Evolutionary conservation across 2,329 filamentous ascomycete species (phyloP).

Genomic region (Rutstroemia sp.): DNA sequence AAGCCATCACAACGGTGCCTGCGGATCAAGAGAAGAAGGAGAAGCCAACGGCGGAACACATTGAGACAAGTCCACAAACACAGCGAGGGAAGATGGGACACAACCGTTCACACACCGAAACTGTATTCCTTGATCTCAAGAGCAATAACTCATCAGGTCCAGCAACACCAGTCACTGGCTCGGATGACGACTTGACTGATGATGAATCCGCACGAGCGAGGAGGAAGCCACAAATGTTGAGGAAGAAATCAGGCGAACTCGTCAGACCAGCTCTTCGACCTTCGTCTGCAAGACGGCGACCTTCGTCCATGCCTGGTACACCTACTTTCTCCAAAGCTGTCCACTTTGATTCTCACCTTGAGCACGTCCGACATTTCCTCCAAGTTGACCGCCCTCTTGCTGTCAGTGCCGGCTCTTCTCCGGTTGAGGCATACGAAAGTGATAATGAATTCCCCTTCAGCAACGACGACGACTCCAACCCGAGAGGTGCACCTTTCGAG

Average conservation of each 20-base stretch:
- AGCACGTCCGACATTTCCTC: constrained; percentile 92
- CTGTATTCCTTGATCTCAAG: constrained; percentile 34
- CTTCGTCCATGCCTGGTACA: constrained; percentile 95
- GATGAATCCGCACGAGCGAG: constrained; percentile 45
- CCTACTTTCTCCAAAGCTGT: constrained; percentile 94
- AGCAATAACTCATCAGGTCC: constrained; percentile 30
- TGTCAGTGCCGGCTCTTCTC: constrained; percentile 89
- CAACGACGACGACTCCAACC: constrained; percentile 35
- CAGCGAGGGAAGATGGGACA: constrained; percentile 23
- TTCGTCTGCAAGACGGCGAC: constrained; percentile 64
- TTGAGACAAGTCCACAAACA: constrained; percentile 14
- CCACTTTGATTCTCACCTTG: constrained; percentile 95
- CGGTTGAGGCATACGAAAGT: constrained; percentile 79
- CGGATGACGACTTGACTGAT: constrained; percentile 48
- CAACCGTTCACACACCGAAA: constrained; percentile 35
- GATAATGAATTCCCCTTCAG: constrained; percentile 85
- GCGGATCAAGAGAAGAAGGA: constrained; percentile 28
- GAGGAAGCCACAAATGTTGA: constrained; percentile 81
- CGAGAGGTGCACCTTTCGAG: constrained; percentile 49
- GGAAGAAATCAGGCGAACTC: constrained; percentile 96
- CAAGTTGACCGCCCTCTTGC: constrained; percentile 92
- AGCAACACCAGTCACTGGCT: constrained; percentile 43
- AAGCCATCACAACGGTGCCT: constrained; percentile 30
- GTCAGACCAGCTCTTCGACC: constrained; percentile 85
- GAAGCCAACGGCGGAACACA: constrained; percentile 12